These are phyloP conservation scores for Fusarium coffeatum DNA, from an alignment of 2,329 filamentous ascomycete species.

Conservation along the genomic window DNA sequence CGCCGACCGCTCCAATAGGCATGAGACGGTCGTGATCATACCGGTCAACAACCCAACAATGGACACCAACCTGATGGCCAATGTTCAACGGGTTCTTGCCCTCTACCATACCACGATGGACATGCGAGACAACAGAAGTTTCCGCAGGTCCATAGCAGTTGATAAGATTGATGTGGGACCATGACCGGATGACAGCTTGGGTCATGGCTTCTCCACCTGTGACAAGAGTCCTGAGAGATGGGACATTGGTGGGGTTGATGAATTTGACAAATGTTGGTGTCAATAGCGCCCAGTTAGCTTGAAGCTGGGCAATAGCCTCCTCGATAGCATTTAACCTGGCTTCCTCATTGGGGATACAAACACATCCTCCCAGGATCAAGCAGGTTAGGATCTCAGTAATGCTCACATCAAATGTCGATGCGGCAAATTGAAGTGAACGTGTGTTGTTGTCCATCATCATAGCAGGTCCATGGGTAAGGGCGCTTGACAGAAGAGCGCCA, in stretches of 20 bases:
- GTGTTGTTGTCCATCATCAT: constrained; percentile 44
- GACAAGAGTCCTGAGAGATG: constrained; percentile 36
- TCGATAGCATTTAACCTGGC: constrained; percentile 53
- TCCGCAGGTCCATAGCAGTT: constrained; percentile 43
- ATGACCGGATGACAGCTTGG: constrained; percentile 33
- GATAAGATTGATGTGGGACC: constrained; percentile 41
- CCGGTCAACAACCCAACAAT: constrained; percentile 46
- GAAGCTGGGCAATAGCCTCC: constrained; percentile 26
- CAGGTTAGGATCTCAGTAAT: constrained; percentile 41
- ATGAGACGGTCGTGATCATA: constrained; percentile 44
- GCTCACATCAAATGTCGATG: constrained; percentile 49
- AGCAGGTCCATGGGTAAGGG: constrained; percentile 31
- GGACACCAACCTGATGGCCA: constrained; percentile 29
- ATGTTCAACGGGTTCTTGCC: constrained; percentile 41
- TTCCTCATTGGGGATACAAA: constrained; percentile 54
- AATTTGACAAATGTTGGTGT: constrained; percentile 39
- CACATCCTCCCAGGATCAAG: constrained; percentile 46
- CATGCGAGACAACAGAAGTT: constrained; percentile 37
- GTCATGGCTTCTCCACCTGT: constrained; percentile 45
- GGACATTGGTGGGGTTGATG: constrained; percentile 34
- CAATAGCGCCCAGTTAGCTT: constrained; percentile 38
- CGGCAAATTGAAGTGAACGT: constrained; percentile 50
- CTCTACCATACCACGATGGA: constrained; percentile 26
- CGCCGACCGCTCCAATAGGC: constrained; percentile 49
- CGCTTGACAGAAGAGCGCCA: constrained; percentile 34